Base-by-base conservation (phyloP, 2,329 filamentous ascomycete genomes). In the Neonectria hederae region DNA sequence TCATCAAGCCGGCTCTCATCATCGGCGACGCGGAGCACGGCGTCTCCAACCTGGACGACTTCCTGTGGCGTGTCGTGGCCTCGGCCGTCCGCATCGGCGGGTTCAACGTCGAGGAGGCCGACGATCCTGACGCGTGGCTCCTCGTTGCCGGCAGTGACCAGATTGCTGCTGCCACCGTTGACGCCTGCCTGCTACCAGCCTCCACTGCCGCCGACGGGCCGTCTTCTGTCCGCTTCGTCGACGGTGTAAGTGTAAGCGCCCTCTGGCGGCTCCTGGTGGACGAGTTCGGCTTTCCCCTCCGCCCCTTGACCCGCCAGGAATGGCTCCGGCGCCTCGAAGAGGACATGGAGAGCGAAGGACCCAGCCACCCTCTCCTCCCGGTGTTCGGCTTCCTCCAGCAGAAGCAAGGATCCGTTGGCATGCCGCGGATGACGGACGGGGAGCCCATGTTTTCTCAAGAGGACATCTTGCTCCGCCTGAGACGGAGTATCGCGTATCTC, bases 51-150 rank as follows among this genome's bases (percentile, higher is more conserved):
- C 40, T 54, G 14, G 59, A 61, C 22, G 59, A 65, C 19, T 61
- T 65, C 51, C 28, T 65, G 2, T 65, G 62, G 62, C 52, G 62
- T 52, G 46, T 61, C 2, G 52, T 62, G 14, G 62, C 62, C 22
- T 60, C 52, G 8, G 57, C 62, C 5, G 58, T 61, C 13, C 58
- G 58, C 30, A 52, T 61, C 35, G 38, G 53, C 35, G 58, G 51
- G 1, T 61, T 54, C 26, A 61, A 61, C 13, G 51, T 46, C 8
- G 40, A 61, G 40, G 58, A 61, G 22, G 42, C 42, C 3, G 45
- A 55, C 26, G 58, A 61, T 28, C 58, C 58, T 49, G 53, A 61
- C 32, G 45, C 45, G 26, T 61, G 51, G 58, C 28, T 61, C 3
- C 35, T 61, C 28, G 58, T 61, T 21, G 58, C 58, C 19, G 58